Evolutionary conservation across 768 basidiomycete genomes (phyloP).

Genomic region (Russula vinacea): DNA sequence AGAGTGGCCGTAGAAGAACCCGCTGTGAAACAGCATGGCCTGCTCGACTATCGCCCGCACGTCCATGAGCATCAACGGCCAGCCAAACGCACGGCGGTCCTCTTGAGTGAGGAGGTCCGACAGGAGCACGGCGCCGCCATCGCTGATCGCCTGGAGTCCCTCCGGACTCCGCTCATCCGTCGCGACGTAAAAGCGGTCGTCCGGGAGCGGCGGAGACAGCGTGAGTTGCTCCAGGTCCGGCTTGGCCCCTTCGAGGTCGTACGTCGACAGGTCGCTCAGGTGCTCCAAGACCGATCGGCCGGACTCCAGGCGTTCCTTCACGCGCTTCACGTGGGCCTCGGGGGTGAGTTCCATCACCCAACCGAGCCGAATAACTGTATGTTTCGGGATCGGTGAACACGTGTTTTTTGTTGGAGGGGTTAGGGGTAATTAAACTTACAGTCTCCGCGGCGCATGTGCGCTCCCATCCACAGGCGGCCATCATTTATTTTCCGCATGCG

Average conservation of each 20-base stretch:
- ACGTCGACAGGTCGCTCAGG: slow-evolving; percentile 11
- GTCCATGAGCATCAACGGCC: slow-evolving; percentile 45
- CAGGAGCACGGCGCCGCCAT: slow-evolving; percentile 42
- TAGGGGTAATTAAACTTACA: slow-evolving; percentile 35
- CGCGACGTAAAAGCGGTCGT: slow-evolving; percentile 37
- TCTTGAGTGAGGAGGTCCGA: slow-evolving; percentile 44
- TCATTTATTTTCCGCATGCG: slow-evolving; percentile 36
- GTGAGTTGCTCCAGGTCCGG: slow-evolving; percentile 19
- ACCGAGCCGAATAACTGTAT: slow-evolving; percentile 35
- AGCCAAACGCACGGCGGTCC: slow-evolving; percentile 41
- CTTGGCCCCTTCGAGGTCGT: slow-evolving; percentile 15
- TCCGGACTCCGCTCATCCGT: slow-evolving; percentile 44
- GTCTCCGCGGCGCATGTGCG: slow-evolving; percentile 46
- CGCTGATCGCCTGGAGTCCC: slow-evolving; percentile 36
- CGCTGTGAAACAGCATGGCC: slow-evolving; percentile 36
- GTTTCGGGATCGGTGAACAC: slow-evolving; percentile 2
- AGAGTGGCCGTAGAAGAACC: slow-evolving; percentile 42
- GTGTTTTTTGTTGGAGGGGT: no score
- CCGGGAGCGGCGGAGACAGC: slow-evolving; percentile 6
- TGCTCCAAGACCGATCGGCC: slow-evolving; percentile 36
- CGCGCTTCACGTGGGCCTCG: slow-evolving; percentile 39
- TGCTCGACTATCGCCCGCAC: slow-evolving; percentile 46
- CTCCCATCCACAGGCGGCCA: slow-evolving; percentile 43
- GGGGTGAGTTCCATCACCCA: slow-evolving; percentile 41
- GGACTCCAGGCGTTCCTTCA: slow-evolving; percentile 33